Percentiles rank a stretch among this genome's conserved stretches.
Evolutionary conservation across 306 rosid genomes (phyloP).

Genomic region (Malus sylvestris): DNA sequence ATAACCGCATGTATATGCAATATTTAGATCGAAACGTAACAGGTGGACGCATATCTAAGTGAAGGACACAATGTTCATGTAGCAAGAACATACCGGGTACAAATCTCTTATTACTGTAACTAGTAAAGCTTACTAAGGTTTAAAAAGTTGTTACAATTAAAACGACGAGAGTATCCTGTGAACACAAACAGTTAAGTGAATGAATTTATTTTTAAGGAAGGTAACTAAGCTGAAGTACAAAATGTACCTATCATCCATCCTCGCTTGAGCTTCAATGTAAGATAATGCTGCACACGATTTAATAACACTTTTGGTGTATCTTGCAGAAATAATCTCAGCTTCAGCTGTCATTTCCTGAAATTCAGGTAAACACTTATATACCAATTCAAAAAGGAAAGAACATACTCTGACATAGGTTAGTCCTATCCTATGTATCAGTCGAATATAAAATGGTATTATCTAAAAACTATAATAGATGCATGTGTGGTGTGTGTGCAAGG

Average conservation of each 20-base stretch:
- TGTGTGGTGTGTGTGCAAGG: background rate
- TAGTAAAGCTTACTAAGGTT: background rate
- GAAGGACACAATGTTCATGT: background rate
- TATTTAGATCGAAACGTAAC: background rate
- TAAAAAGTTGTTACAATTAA: background rate
- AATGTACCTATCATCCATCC: conserved; percentile 92
- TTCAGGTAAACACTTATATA: background rate
- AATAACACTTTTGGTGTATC: conserved; percentile 80
- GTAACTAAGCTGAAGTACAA: conserved; percentile 27
- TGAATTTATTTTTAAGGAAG: background rate
- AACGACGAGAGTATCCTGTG: background rate
- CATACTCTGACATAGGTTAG: background rate
- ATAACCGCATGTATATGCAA: background rate
- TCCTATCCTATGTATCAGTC: background rate
- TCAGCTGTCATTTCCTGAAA: conserved; percentile 95
- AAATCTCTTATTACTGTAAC: background rate
- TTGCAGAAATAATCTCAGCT: conserved; percentile 76
- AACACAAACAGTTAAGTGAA: background rate
- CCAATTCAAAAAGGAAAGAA: background rate
- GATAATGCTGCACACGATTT: conserved; percentile 88
- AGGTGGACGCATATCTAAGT: background rate
- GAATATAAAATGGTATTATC: background rate
- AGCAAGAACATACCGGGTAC: background rate
- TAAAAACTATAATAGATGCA: background rate
- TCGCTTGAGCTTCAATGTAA: conserved; percentile 94